These are phyloP conservation scores for Acanthamoeba sp. DNA, from an alignment of 208 protist genomes.

Conservation along the genomic window DNA sequence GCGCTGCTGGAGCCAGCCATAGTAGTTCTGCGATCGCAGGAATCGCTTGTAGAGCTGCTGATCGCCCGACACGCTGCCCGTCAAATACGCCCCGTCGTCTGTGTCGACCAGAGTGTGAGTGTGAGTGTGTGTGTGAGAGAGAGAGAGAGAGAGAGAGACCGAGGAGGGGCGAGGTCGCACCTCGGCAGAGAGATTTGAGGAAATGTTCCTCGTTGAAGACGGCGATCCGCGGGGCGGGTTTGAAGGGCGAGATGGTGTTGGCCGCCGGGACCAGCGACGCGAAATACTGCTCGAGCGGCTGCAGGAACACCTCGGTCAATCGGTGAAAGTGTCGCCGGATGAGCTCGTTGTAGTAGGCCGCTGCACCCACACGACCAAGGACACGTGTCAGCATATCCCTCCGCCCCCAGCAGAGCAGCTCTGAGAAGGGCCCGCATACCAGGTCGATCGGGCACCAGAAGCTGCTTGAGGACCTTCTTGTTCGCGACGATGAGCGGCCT, in stretches of 20 bases:
- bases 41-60: slow-evolving; percentile 48
- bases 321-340: slow-evolving; percentile 59
- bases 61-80: slow-evolving; percentile 43
- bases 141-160: no score
- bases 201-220: slow-evolving; percentile 8
- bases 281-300: slow-evolving; percentile 53
- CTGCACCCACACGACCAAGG: background rate
- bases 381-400: background rate
- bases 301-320: slow-evolving; percentile 34
- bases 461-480: slow-evolving; percentile 51
- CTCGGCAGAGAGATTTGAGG: background rate
- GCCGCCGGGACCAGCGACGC: slow-evolving; percentile 29
- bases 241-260: slow-evolving; percentile 59
- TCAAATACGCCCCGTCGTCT: slow-evolving; percentile 40
- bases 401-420: no score
- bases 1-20: slow-evolving; percentile 46
- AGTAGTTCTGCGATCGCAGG: slow-evolving; percentile 49
- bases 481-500: slow-evolving; percentile 23
- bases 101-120: no score
- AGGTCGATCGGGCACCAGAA: slow-evolving; percentile 4
- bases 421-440: no score
- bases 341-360: slow-evolving; percentile 45
- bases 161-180: background rate
- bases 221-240: slow-evolving; percentile 11
- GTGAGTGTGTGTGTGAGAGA: no score